A percentile compares a stretch with the other conserved stretches of the same genome.
Conservation (phyloP, 768 basidiomycete species). For the Gymnopilus junonius region DNA sequence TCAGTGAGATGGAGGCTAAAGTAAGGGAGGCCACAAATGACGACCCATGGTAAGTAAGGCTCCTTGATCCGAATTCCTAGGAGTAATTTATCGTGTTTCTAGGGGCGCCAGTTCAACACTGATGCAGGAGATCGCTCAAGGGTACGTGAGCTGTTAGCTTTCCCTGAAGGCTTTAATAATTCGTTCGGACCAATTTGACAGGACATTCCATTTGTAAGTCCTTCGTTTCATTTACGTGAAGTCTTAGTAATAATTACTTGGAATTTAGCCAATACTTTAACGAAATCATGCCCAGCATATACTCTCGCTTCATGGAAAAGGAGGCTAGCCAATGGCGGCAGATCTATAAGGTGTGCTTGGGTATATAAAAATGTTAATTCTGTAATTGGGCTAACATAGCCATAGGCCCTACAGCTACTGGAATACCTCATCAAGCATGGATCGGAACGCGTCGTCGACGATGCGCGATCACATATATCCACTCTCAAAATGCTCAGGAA, state of each 20-base stretch:
- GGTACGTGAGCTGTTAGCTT: conserved; percentile 46
- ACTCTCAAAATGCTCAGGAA: conserved; percentile 97
- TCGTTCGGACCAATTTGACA: conserved; percentile 30
- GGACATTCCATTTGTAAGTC: conserved; percentile 96
- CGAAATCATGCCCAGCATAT: conserved; percentile 98
- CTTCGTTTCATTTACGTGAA: background rate
- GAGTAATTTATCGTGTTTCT: conserved; percentile 9
- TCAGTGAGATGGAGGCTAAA: conserved; percentile 97
- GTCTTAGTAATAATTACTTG: conserved; percentile 10
- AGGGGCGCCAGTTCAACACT: conserved; percentile 98
- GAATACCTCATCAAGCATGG: conserved; percentile 98
- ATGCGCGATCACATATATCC: conserved; percentile 91
- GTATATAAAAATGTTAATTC: background rate
- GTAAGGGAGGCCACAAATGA: conserved; percentile 97
- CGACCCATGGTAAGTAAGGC: conserved; percentile 87
- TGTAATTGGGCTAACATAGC: background rate
- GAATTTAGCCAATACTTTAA: conserved; percentile 89
- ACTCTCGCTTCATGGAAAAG: conserved; percentile 95
- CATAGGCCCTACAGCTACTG: conserved; percentile 85
- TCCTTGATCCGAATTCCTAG: background rate
- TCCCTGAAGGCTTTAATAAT: background rate
- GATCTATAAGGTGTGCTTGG: conserved; percentile 84
- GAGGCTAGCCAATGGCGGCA: conserved; percentile 98
- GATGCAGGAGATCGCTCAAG: conserved; percentile 98
- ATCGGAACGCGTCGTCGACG: conserved; percentile 96